Evolutionary conservation across 176 grass and related monocot species (phyloP).

Genomic region (Musa acuminata): DNA sequence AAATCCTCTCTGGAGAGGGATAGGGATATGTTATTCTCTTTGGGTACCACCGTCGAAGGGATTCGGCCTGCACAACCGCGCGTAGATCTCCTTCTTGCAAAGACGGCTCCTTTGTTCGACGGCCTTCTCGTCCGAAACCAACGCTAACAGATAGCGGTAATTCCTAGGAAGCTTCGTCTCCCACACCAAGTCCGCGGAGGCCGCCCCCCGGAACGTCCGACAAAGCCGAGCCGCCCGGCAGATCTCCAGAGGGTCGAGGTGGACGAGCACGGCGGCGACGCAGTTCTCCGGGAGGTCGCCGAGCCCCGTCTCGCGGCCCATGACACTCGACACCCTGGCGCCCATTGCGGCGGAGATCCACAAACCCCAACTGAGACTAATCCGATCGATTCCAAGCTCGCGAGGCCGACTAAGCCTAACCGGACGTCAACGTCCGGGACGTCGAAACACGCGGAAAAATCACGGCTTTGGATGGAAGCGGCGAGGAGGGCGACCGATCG

Average conservation of each 20-base stretch:
- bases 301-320: conserved; percentile 34
- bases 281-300: conserved; percentile 81
- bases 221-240: conserved; percentile 60
- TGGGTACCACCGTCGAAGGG: conserved; percentile 32
- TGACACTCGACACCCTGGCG: conserved; percentile 50
- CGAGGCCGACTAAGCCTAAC: too few relatives aligned
- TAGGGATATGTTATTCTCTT: too few relatives aligned
- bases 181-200: conserved; percentile 77
- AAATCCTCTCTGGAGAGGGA: too few relatives aligned
- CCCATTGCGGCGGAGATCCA: conserved; percentile 36
- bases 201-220: conserved; percentile 56
- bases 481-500: too few relatives aligned
- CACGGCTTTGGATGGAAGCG: too few relatives aligned
- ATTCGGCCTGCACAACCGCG: conserved; percentile 49
- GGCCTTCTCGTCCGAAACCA: conserved; percentile 31
- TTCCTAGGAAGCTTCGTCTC: conserved; percentile 84
- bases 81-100: conserved; percentile 78
- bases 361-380: conserved; percentile 11
- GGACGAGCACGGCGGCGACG: conserved; percentile 50
- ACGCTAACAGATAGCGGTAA: conserved; percentile 51
- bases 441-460: not conserved
- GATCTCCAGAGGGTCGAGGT: conserved; percentile 75
- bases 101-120: conserved; percentile 10
- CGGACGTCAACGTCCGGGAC: not conserved
- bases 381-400: not conserved